Conservation (phyloP, 345 rosid species). For the Eutrema heterophyllum region DNA sequence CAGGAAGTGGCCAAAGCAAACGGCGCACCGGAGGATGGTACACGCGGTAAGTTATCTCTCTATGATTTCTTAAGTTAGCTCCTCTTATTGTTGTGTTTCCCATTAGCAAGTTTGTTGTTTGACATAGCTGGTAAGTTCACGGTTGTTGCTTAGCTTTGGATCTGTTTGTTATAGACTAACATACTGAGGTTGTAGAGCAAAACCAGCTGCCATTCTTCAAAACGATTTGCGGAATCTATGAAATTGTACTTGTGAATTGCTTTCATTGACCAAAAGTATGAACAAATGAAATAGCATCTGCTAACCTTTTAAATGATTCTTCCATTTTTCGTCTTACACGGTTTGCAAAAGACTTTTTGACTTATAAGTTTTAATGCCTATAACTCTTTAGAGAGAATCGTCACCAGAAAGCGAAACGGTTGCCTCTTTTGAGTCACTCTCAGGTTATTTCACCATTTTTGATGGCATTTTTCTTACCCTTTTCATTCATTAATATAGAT, state of each 20-base stretch:
- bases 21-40: slow-evolving; percentile 42
- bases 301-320: neutral
- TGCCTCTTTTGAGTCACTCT: slow-evolving; percentile 22
- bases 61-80: neutral
- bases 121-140: neutral
- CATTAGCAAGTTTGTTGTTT: slow-evolving; percentile 1
- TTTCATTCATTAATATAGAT: neutral
- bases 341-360: slow-evolving; percentile 16
- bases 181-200: neutral
- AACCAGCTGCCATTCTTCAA: neutral
- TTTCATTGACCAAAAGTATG: neutral
- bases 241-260: neutral
- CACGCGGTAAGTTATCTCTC: slow-evolving; percentile 46
- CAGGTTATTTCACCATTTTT: slow-evolving; percentile 27
- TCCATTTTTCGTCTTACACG: neutral
- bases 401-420: slow-evolving; percentile 17
- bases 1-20: slow-evolving; percentile 61
- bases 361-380: slow-evolving; percentile 19
- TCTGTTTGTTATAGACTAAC: slow-evolving; percentile 2
- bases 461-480: neutral
- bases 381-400: slow-evolving; percentile 23
- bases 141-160: neutral
- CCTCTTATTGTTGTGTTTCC: neutral
- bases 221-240: neutral
- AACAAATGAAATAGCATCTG: neutral